Base-by-base conservation (phyloP, 805 yeast genomes). In the Isabelozyma heimii region DNA sequence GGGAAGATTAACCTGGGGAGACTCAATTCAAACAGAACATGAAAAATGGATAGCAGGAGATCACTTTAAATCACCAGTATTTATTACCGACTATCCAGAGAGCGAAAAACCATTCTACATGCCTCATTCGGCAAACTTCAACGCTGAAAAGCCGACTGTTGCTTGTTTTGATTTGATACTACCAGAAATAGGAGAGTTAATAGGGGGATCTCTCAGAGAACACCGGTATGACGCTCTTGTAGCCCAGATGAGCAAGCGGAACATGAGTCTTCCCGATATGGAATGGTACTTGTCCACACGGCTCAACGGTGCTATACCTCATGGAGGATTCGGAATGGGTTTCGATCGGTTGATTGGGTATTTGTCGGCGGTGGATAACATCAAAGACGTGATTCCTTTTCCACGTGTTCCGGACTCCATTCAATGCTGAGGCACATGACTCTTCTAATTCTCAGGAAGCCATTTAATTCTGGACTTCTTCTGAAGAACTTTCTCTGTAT, bases 271-370 rank as follows among this genome's bases (percentile, higher is more conserved):
- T 2, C 78, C 75, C 2, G 79, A 81, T 15, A 65, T 94, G 65
- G 75, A 80, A 28, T 94, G 99, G 99, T 94, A 91, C 61, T 56
- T 85, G 26, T 79, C 84, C 1, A 73, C 87, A 8, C 75, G 99
- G 51, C 72, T 72, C 52, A 84, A 87, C 56, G 98, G 97, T 0
- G 72, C 87, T 2, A 85, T 85, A 17, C 97, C 97, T 0, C 98
- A 92, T 63, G 99, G 99, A 43, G 99, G 99, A 0, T 94, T 87
- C 67, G 99, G 99, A 0, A 73, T 94, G 75, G 99, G 99, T 0
- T 82, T 91, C 56, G 99, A 94, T 65, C 73, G 99, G 51, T 68
- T 94, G 28, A 65, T 94, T 13, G 82, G 87, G 47, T 91, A 85
- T 55, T 69, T 91, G 47, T 76, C 84, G 7, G 90, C 84, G 3